A percentile compares a stretch with the other conserved stretches of the same genome.
These are phyloP conservation scores for Trichoderma erinaceum DNA, from an alignment of 495 filamentous ascomycete species.

Conservation along the genomic window DNA sequence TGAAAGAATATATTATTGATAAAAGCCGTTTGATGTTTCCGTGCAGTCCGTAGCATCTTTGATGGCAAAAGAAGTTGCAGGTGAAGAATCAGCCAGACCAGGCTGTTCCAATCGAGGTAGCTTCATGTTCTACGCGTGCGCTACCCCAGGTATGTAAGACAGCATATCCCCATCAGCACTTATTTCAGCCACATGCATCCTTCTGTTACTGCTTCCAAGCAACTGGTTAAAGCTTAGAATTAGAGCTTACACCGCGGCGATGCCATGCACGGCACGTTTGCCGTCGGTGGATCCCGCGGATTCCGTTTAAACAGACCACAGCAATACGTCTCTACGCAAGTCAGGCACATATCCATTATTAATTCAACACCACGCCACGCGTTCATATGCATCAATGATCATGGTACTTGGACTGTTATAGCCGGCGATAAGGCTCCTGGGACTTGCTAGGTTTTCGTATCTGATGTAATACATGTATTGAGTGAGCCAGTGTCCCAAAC, in stretches of 20 bases:
- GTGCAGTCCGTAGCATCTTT: background rate
- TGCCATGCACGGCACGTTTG: background rate
- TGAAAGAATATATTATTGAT: background rate
- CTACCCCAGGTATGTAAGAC: background rate
- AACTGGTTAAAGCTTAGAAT: background rate
- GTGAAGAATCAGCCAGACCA: background rate
- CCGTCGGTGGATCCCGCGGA: background rate
- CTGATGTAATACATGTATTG: too few species aligned
- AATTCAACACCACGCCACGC: too few species aligned
- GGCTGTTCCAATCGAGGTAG: background rate
- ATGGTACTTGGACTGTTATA: too few species aligned
- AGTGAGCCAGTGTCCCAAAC: background rate
- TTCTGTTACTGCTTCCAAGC: background rate
- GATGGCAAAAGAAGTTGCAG: background rate
- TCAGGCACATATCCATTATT: too few species aligned
- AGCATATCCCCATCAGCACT: background rate
- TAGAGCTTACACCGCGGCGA: background rate
- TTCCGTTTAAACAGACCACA: background rate
- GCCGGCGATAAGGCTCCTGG: too few species aligned
- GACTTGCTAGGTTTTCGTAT: too few species aligned
- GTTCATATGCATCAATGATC: too few species aligned
- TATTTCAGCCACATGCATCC: background rate
- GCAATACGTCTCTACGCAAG: background rate
- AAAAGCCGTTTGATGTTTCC: background rate
- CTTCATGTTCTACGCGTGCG: too few species aligned